These are phyloP conservation scores for Aspergillus awamori DNA, from an alignment of 2,329 filamentous ascomycete species.

Conservation along the genomic window DNA sequence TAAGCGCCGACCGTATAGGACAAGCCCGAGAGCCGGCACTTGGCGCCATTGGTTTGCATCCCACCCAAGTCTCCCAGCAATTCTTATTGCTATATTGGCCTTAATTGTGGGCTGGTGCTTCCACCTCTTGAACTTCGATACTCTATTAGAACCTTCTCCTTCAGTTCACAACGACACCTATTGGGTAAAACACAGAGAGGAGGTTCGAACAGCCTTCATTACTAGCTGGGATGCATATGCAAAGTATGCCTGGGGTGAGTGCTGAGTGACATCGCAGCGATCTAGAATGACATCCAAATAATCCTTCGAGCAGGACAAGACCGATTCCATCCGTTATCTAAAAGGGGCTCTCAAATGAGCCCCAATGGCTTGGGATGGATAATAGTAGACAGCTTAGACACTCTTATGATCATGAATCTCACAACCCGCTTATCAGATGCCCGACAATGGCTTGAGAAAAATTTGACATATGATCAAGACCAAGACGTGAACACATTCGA, in stretches of 20 bases:
- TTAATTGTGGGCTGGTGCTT: not conserved
- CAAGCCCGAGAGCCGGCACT: too few species aligned
- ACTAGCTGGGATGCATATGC: slow-evolving; percentile 66
- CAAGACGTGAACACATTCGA: slow-evolving; percentile 32
- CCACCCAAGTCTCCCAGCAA: too few species aligned
- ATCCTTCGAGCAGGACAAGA: slow-evolving; percentile 6
- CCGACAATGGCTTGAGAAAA: slow-evolving; percentile 17
- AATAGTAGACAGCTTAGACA: slow-evolving; percentile 26
- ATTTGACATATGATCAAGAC: slow-evolving; percentile 22
- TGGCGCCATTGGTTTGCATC: too few species aligned
- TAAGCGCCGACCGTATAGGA: too few species aligned
- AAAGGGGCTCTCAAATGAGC: slow-evolving; percentile 24
- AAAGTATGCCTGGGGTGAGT: slow-evolving; percentile 63
- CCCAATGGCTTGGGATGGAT: slow-evolving; percentile 25
- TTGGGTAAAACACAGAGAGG: slow-evolving; percentile 63
- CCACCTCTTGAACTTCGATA: not conserved
- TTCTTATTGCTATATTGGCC: not conserved
- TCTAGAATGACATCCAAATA: too few species aligned
- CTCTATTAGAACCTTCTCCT: slow-evolving; percentile 10
- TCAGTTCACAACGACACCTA: slow-evolving; percentile 38
- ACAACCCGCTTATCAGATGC: slow-evolving; percentile 20
- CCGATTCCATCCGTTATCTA: slow-evolving; percentile 19
- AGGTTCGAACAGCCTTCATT: slow-evolving; percentile 55
- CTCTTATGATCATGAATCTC: slow-evolving; percentile 27
- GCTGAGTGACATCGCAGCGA: not conserved